phyloP scores from a whole-genome alignment of 202 grass and related monocot genomes.

The Panicum virgatum region DNA sequence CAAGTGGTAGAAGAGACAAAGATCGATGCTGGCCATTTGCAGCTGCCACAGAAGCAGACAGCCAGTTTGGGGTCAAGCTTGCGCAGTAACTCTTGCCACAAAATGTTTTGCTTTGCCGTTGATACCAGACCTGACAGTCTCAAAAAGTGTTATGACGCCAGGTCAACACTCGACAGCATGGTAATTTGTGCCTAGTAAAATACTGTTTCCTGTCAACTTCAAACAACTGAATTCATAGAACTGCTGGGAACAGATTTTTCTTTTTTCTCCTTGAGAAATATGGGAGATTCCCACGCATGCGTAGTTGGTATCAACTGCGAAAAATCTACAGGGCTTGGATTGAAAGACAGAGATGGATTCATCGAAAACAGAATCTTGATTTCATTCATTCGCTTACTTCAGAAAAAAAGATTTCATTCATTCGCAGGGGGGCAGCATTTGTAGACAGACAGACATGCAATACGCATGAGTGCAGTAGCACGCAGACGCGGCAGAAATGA shows the following conservation, averaged over 20 bases:
- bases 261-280: too few relatives aligned
- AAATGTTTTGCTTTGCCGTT: not conserved
- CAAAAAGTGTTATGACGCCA: not conserved
- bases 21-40: conserved; percentile 7
- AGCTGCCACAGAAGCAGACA: conserved; percentile 5
- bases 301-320: not conserved
- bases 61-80: not conserved
- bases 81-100: too few relatives aligned
- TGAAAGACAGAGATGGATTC: not conserved
- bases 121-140: not conserved
- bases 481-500: conserved; percentile 7
- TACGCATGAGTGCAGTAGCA: not conserved
- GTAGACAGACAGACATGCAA: conserved; percentile 23
- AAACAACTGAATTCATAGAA: not conserved
- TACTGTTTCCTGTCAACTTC: not conserved
- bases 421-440: not conserved
- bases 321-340: not conserved
- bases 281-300: not conserved
- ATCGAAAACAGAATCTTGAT: conserved; percentile 18
- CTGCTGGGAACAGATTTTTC: not conserved
- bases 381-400: too few relatives aligned
- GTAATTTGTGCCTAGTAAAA: not conserved
- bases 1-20: not conserved
- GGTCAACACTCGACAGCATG: not conserved
- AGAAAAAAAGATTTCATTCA: too few relatives aligned